Base-by-base conservation (phyloP, 768 basidiomycete genomes). In the Lentinula edodes region DNA sequence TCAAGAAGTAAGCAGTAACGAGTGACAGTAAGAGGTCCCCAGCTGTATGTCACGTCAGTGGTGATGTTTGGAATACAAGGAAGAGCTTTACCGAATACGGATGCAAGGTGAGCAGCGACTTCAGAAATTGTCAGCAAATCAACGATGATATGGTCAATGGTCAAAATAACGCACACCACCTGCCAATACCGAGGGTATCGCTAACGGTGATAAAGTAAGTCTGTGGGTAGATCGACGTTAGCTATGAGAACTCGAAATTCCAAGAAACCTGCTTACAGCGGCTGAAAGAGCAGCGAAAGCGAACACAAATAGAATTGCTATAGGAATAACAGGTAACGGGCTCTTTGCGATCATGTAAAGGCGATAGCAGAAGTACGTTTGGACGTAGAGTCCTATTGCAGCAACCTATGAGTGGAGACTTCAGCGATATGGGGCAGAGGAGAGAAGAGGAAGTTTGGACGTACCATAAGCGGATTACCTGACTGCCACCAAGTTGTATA, bases 401-500 rank as follows among this genome's bases (percentile, higher is more conserved):
- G 73, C 73, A 8, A 72, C 71, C 74, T 75, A 16, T 15, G 1
- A 9, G 20, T 2, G 28, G 56, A 16, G 42, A 9, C 38, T 39
- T 39, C 1, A 48, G 20, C 16, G 6, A 9, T 9, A 48, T 23
- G 45, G 8, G 12, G n/a, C n/a, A n/a, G 45, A 23, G n/a, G 58
- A 23, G 2, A 20, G 16, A 20, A 12, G 43, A 39, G 13, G 13
- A 34, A 34, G 8, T 52, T 5, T 18, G 12, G 16, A 61, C 64
- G 46, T 45, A 74, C 73, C 68, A 74, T 72, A 8, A 74, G 54
- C 1, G 68, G 58, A 46, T 70, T 73, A 5, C 72, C 72, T 0
- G 69, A 63, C 62, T 72, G 68, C 70, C 71, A 74, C 74, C 74
- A 75, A 3, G 69, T 58, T 2, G 72, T 72, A 56, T 71, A 73